Base-by-base conservation (phyloP, 2,329 filamentous ascomycete species). In the Colletotrichum sp. region DNA sequence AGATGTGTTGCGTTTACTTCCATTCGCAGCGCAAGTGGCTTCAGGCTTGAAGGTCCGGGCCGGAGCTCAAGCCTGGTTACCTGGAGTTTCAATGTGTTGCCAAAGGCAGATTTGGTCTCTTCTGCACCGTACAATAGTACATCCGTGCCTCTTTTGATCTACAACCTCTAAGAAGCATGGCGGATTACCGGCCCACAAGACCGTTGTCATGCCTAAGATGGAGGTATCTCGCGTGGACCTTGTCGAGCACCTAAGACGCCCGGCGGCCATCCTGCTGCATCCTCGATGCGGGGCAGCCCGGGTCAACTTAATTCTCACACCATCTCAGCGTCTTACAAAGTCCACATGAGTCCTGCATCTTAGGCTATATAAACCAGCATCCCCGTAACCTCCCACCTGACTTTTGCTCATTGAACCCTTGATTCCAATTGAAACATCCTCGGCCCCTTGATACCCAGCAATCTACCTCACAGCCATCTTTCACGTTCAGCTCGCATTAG, bases 201-300 rank as follows among this genome's bases (percentile, higher is more conserved):
- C 72, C 72, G 63, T 49, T 34, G 32, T 21, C 13, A 32, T 18
- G 32, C 12, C 32, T 13, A 39, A 26, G 52, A 30, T 15, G 24
- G 24, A 75, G 32, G 36, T n/a, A 30, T 44, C 67, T 60, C 63
- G 71, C 30, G 28, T 70, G 71, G 49, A 30, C 36, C 49, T 64
- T 65, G 52, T 10, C 28, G 52, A 26, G 30, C 59, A 59, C 26
- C 60, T 30, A 63, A 32, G 13, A 36, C 28, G 44, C 52, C 24
- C 21, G 39, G 44, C 39, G 44, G 15, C 49, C 73, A 68, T 73
- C 57, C 39, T 64, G 30, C 55, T 75, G 36, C 63, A 55, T 32
- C 21, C 44, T 30, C 32, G 66, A n/a, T 68, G 69, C 69, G 55
- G 72, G 68, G 72, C 72, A 75, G 32, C 49, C 39, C 15, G 55